Conservation (phyloP, 1,284 basidiomycete species). For the Acaromyces ingoldii region DNA sequence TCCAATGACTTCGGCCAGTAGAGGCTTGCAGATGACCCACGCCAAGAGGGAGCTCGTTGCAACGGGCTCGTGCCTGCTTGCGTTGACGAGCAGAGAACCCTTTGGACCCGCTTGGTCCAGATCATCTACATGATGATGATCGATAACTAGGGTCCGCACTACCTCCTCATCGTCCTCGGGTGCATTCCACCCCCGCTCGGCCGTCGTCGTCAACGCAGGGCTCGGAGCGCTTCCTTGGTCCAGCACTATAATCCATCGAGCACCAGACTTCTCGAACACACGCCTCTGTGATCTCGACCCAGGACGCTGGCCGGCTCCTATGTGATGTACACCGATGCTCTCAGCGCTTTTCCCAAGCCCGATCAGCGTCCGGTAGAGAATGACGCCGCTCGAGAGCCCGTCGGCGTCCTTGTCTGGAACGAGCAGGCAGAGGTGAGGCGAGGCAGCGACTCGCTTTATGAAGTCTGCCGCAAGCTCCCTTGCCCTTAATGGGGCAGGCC, state of each 20-base stretch:
- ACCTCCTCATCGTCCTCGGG: constrained; percentile 5
- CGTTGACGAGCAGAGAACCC: constrained; percentile 33
- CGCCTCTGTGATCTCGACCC: constrained; percentile 14
- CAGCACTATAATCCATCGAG: constrained; percentile 31
- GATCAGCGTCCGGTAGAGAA: constrained; percentile 29
- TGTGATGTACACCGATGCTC: constrained; percentile 25
- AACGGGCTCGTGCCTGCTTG: constrained; percentile 25
- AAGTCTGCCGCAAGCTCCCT: no score
- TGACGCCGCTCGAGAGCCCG: constrained; percentile 27
- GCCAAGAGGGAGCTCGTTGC: constrained; percentile 28
- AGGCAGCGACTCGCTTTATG: no score
- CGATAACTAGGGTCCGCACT: constrained; percentile 25
- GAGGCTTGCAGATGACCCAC: constrained; percentile 27
- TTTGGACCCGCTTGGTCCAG: constrained; percentile 15
- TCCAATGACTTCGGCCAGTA: constrained; percentile 11
- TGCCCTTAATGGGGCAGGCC: no score
- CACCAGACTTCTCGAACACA: constrained; percentile 15
- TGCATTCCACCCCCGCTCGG: constrained; percentile 25
- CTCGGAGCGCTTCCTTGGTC: constrained; percentile 36
- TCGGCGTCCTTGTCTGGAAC: constrained; percentile 40
- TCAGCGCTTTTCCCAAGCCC: constrained; percentile 14
- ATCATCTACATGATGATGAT: constrained; percentile 27
- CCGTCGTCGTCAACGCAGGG: constrained; percentile 21
- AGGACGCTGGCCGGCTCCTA: constrained; percentile 27
- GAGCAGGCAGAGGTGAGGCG: no score